These are phyloP conservation scores for Solanum pinnatisectum DNA, from an alignment of 257 asterid genomes.

Conservation along the genomic window DNA sequence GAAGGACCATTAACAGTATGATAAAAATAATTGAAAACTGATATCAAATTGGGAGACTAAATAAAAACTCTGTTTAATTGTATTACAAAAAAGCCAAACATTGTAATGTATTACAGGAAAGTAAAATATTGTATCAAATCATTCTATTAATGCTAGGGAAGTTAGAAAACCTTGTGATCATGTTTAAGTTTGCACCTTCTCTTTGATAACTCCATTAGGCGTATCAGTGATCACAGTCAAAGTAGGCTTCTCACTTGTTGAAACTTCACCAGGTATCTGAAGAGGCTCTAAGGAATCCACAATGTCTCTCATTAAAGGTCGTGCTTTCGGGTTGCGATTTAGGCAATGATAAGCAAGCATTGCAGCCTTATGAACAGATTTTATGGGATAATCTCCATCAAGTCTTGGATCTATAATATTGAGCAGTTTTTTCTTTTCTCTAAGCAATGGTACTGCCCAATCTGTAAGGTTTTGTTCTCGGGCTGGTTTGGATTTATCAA, in stretches of 20 bases:
- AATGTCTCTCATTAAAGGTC: constrained; percentile 87
- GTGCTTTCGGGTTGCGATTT: constrained; percentile 76
- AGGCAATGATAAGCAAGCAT: constrained; percentile 88
- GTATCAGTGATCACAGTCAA: constrained; percentile 35
- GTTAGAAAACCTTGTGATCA: neutral
- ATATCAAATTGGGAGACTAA: neutral
- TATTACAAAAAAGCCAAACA: neutral
- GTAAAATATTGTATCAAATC: neutral
- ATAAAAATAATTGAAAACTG: neutral
- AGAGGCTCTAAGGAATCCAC: constrained; percentile 90
- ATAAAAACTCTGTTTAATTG: neutral
- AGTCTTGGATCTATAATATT: constrained; percentile 73
- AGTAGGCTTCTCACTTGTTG: constrained; percentile 21
- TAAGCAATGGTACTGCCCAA: constrained; percentile 82
- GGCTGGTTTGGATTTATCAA: constrained; percentile 69
- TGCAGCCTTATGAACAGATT: constrained; percentile 72
- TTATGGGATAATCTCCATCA: constrained; percentile 66
- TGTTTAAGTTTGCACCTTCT: neutral
- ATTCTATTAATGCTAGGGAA: neutral
- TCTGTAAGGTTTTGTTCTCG: constrained; percentile 79
- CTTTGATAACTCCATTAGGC: constrained; percentile 3
- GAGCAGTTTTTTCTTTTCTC: constrained; percentile 69
- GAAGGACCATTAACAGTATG: neutral
- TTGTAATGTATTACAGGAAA: neutral
- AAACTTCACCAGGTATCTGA: constrained; percentile 27